These are phyloP conservation scores for Letharia columbiana DNA, from an alignment of 495 filamentous ascomycete species.

Conservation along the genomic window DNA sequence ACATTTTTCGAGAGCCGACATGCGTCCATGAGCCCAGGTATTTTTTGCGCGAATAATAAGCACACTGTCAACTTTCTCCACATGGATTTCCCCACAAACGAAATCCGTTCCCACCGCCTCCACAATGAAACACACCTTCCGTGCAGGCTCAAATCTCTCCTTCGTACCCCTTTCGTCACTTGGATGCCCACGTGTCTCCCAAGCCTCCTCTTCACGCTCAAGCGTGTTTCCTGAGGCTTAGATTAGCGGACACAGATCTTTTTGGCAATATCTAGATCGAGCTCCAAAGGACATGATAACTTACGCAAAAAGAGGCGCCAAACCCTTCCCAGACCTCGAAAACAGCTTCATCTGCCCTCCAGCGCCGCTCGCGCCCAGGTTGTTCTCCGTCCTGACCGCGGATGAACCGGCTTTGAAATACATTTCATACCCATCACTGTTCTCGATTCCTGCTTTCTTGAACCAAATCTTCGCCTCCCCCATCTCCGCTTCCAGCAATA, in stretches of 20 bases:
- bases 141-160: too few relatives aligned
- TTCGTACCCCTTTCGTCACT: too few relatives aligned
- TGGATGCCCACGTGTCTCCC: too few relatives aligned
- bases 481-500: constrained; percentile 29
- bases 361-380: not conserved
- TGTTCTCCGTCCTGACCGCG: not conserved
- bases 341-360: not conserved
- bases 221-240: not conserved
- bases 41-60: too few relatives aligned
- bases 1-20: too few relatives aligned
- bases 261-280: not conserved
- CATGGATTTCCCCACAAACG: too few relatives aligned
- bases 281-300: not conserved
- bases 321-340: not conserved
- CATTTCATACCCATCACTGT: not conserved
- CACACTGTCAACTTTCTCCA: too few relatives aligned
- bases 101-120: too few relatives aligned
- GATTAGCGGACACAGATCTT: not conserved
- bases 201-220: not conserved
- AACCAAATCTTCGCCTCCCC: constrained; percentile 28
- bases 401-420: not conserved
- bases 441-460: not conserved
- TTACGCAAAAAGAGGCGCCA: constrained; percentile 1
- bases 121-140: too few relatives aligned
- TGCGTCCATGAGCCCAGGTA: too few relatives aligned